A percentile compares a stretch with the other conserved stretches of the same genome.
Evolutionary conservation across 2,329 filamentous ascomycete species (phyloP).

Genomic region (Diplodia mutila): DNA sequence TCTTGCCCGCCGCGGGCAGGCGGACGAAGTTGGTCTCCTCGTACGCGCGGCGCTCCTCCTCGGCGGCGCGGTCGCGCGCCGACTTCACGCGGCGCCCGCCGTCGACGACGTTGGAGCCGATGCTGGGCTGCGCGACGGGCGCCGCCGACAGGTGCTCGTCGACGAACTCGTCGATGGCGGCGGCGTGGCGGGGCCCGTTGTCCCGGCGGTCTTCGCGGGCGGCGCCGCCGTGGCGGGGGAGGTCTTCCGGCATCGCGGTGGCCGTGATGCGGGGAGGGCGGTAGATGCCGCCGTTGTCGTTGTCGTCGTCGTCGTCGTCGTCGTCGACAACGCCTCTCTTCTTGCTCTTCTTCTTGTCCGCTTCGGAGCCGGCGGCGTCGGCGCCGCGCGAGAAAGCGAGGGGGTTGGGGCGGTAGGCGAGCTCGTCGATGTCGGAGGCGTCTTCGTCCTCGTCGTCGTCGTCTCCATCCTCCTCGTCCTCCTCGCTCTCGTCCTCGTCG

Average conservation of each 20-base stretch:
- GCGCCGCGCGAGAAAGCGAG: conserved; percentile 46
- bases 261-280: conserved; percentile 86
- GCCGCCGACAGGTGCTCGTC: conserved; percentile 79
- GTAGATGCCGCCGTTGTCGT: conserved; percentile 71
- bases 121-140: conserved; percentile 82
- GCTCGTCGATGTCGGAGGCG: conserved; percentile 55
- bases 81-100: conserved; percentile 81
- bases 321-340: conserved; percentile 37
- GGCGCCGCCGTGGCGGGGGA: conserved; percentile 45
- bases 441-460: conserved; percentile 46
- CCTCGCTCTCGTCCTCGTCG: conserved; percentile 36
- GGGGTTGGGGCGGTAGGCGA: conserved; percentile 66
- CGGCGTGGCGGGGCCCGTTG: conserved; percentile 70
- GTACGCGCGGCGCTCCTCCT: conserved; percentile 80
- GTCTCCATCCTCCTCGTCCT: conserved; percentile 45
- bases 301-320: conserved; percentile 33
- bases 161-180: conserved; percentile 90
- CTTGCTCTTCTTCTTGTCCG: conserved; percentile 33
- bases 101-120: conserved; percentile 83
- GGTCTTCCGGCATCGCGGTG: conserved; percentile 69
- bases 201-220: conserved; percentile 57
- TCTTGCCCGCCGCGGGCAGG: conserved; percentile 84
- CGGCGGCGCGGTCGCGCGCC: conserved; percentile 72
- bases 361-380: conserved; percentile 28
- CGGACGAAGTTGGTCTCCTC: conserved; percentile 93